Evolutionary conservation across 345 rosid species (phyloP).

Genomic region (Populus alba): DNA sequence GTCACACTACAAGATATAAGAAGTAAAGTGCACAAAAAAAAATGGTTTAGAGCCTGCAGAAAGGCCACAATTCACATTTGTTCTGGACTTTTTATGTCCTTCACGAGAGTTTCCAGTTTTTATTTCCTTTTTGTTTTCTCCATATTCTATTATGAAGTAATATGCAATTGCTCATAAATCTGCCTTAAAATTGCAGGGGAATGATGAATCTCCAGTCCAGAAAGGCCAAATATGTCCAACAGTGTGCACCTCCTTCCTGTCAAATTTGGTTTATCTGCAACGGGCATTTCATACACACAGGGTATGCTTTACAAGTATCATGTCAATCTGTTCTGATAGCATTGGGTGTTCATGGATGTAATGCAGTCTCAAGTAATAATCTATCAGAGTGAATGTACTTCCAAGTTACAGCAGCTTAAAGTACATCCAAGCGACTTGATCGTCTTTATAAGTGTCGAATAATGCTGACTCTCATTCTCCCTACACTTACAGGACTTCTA

Average conservation of each 20-base stretch:
- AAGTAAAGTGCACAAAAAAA: neutral
- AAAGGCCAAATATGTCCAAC: conserved; percentile 59
- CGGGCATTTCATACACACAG: conserved; percentile 49
- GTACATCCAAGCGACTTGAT: neutral
- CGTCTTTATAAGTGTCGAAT: neutral
- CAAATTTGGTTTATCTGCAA: conserved; percentile 75
- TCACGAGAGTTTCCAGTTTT: neutral
- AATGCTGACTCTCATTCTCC: neutral
- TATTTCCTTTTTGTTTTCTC: neutral
- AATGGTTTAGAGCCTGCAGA: neutral
- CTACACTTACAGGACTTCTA: neutral
- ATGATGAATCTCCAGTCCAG: conserved; percentile 65
- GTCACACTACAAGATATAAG: neutral
- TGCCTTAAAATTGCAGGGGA: conserved; percentile 51
- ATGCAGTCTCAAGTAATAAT: neutral
- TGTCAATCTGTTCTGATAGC: neutral
- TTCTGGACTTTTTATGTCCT: neutral
- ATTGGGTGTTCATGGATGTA: neutral
- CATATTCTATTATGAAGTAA: neutral
- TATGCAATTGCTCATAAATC: neutral
- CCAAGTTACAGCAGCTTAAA: neutral
- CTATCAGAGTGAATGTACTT: neutral
- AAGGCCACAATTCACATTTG: neutral
- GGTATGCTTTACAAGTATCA: conserved; percentile 36
- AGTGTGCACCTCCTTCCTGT: conserved; percentile 60